Evolutionary conservation across 2,329 filamentous ascomycete species (phyloP), one percentile per base, ranked within the genome.

Genomic region (Exophiala sp.): DNA sequence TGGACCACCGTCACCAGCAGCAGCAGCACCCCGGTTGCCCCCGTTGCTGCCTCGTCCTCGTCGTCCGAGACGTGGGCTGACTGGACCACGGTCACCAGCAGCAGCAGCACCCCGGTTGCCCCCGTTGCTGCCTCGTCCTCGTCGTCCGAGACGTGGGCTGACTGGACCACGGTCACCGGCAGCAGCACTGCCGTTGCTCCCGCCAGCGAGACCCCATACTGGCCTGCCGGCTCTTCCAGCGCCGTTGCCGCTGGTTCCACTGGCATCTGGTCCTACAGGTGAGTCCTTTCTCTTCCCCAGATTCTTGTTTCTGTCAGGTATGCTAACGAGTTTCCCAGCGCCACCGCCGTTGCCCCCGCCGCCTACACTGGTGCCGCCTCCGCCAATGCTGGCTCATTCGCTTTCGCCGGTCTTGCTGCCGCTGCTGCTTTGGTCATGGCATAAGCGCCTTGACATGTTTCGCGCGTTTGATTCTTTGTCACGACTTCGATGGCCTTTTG

Each of bases 321-420:
- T 30, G 44, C 55, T 61, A 57, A 59, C 24, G 8, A 32, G 45
- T 46, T 45, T 37, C 34, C 11, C 34, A 47, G 43, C 22, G 7
- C 37, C 43, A 49, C 51, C 29, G 16, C 32, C 13, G 55, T 51
- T 35, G 46, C 52, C 24, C 56, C 58, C 18, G 34, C 34, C 19
- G 34, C 53, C 41, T 65, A 48, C 58, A 63, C 62, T 48, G 62
- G 62, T 61, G 64, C 62, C 43, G 64, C 62, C 50, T 61, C 52
- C 55, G 56, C 55, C 51, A 52, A 64, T 46, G 55, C 59, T 45
- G 59, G 58, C 55, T 63, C 60, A 50, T 56, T 63, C 56, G 61
- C 58, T 49, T 52, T 63, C 32, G 62, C 58, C 34, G 62, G 62
- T 59, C 52, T 64, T 37, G 63, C 58, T 46, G 63, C 60, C 45